Base-by-base conservation (phyloP, 2,329 filamentous ascomycete species). In the Fusarium robinianum region DNA sequence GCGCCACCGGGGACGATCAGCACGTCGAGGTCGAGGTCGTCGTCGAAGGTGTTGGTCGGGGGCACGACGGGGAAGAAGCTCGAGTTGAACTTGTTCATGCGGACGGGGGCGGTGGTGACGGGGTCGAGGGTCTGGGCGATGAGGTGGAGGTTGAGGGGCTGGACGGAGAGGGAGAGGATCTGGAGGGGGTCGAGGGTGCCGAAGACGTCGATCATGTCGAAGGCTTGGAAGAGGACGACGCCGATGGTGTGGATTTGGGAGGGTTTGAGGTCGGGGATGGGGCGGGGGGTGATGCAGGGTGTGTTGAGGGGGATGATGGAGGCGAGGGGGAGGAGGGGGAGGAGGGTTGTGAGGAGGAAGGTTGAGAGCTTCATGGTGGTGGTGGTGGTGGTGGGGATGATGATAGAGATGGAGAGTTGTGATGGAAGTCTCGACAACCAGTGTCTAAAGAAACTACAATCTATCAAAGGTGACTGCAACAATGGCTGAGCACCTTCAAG, bases 1-100 rank as follows among this genome's bases (percentile, higher is more conserved):
- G 68, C 39, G 0, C 85, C 84, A 2, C 85, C 84, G 0, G 85
- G 85, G 6, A 88, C 65, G n/a, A 89, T 63, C 14, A 88, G 70
- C 4, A 87, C 78, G n/a, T 72, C 70, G 1, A 76, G 76, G 2
- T 74, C 70, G 2, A 77, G 75, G 3, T 74, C 70, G 5, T 71
- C 64, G 29, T 66, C 70, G 56, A 83, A 83, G 1, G 81, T 85
- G 58, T 70, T 67, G 3, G 73, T 76, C 14, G 74, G 69, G 12
- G 63, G 46, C 10, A 75, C 44, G 15, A 44, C 41, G 11, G 71
- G 64, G 34, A 61, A 67, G 49, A 72, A 71, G 46, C 58, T 62
- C 26, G 64, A 66, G 53, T 66, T 66, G 57, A 54, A 54, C 17
- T 51, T 45, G 58, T 70, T 69, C 49, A 61, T 65, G 4, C 47